Evolutionary conservation across 179 eudicot species (phyloP).

Genomic region (Silene coronaria): DNA sequence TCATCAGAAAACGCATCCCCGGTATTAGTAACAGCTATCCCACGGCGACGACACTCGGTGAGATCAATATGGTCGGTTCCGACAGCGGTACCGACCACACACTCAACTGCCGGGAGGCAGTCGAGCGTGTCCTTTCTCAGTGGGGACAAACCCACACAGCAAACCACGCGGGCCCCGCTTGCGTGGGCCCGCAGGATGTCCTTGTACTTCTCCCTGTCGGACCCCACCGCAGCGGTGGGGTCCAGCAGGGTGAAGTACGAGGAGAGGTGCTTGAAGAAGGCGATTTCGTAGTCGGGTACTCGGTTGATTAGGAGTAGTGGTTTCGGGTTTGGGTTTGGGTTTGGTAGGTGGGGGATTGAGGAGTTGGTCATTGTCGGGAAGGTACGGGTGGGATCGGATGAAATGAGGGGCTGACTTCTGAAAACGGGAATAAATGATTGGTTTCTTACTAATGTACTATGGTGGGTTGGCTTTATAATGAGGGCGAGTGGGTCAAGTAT

Average conservation of each 20-base stretch:
- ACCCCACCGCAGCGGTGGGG: conserved; percentile 21
- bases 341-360: not conserved
- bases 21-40: conserved; percentile 43
- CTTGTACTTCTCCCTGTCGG: conserved; percentile 7
- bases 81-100: conserved; percentile 37
- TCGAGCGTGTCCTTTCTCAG: conserved; percentile 34
- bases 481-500: too few relatives aligned
- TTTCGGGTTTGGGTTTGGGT: conserved; percentile 10
- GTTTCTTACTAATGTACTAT: not conserved
- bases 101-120: conserved; percentile 45
- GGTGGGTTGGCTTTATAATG: too few relatives aligned
- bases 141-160: conserved; percentile 42
- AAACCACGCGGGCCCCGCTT: conserved; percentile 27
- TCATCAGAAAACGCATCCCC: conserved; percentile 64
- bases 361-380: not conserved
- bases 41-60: conserved; percentile 58
- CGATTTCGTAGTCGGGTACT: conserved; percentile 21
- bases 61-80: conserved; percentile 64
- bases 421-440: too few relatives aligned
- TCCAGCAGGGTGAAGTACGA: conserved; percentile 36
- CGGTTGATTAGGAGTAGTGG: conserved; percentile 42
- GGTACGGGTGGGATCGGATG: too few relatives aligned
- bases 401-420: too few relatives aligned
- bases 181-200: conserved; percentile 23
- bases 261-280: conserved; percentile 27